Percentiles rank a stretch among this genome's conserved stretches.
Conservation (phyloP, 352 stramenopile genomes). For the Pythium brachiatum region DNA sequence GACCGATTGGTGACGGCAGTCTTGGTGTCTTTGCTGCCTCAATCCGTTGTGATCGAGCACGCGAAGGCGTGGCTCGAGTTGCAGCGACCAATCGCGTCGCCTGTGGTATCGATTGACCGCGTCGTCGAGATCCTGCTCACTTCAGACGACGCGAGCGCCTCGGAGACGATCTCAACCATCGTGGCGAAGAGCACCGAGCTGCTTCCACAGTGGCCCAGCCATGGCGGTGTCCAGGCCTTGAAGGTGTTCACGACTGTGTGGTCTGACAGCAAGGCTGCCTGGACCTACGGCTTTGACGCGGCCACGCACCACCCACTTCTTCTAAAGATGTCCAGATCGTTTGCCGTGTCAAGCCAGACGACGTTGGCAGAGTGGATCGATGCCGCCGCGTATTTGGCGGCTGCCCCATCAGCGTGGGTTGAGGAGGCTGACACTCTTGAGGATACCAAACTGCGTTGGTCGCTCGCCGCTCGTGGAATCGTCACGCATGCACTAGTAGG, state of each 20-base stretch:
- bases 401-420: constrained; percentile 13
- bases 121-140: constrained; percentile 6
- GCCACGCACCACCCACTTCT: constrained; percentile 17
- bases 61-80: constrained; percentile 16
- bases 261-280: not conserved
- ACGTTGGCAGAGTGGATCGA: constrained; percentile 17
- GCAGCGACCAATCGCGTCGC: not conserved
- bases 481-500: constrained; percentile 58
- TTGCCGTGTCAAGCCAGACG: constrained; percentile 19
- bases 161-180: not conserved
- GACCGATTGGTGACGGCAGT: constrained; percentile 11
- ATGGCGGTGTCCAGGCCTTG: constrained; percentile 12
- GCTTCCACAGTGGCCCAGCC: constrained; percentile 19
- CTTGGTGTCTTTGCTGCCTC: constrained; percentile 16
- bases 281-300: constrained; percentile 3
- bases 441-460: constrained; percentile 43
- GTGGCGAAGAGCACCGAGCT: constrained; percentile 6
- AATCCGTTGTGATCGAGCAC: not conserved
- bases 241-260: constrained; percentile 17
- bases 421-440: constrained; percentile 30
- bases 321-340: constrained; percentile 19
- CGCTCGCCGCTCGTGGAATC: constrained; percentile 40
- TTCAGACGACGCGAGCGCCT: not conserved
- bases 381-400: constrained; percentile 7
- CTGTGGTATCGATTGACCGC: constrained; percentile 2